Evolutionary conservation across 768 basidiomycete genomes (phyloP).

Genomic region (Tulasnella calospora): DNA sequence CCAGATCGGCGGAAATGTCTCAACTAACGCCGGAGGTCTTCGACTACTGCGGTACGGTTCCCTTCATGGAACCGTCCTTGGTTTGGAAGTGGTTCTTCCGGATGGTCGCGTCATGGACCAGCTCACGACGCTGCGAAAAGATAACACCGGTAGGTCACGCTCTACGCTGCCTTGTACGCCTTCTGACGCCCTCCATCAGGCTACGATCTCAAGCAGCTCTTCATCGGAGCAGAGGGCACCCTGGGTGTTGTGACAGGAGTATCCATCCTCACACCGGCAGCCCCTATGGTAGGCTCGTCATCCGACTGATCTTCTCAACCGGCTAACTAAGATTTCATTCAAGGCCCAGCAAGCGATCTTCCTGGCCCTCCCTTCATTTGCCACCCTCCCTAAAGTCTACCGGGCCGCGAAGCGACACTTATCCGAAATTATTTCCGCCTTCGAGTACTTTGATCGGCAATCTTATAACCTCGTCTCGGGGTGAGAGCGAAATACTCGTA

Average conservation of each 20-base stretch:
- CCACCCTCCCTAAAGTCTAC: conserved; percentile 81
- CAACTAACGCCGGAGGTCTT: conserved; percentile 97
- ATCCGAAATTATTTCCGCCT: conserved; percentile 94
- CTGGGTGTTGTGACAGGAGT: conserved; percentile 93
- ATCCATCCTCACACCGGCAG: conserved; percentile 84
- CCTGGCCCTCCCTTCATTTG: conserved; percentile 79
- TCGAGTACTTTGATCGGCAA: conserved; percentile 90
- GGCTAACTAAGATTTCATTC: conserved; percentile 30
- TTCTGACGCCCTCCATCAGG: conserved; percentile 40
- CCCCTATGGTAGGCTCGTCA: conserved; percentile 39
- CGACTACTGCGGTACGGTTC: conserved; percentile 91
- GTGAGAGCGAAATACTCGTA: conserved; percentile 25
- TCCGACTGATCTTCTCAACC: neutral
- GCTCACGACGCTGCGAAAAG: conserved; percentile 86
- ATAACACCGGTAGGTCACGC: conserved; percentile 75
- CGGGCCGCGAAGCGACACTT: conserved; percentile 69
- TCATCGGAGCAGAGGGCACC: conserved; percentile 96
- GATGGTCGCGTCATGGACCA: conserved; percentile 89
- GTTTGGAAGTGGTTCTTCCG: conserved; percentile 91
- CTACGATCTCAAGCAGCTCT: conserved; percentile 96
- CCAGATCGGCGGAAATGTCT: conserved; percentile 95
- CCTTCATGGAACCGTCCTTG: conserved; percentile 89
- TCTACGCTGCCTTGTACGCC: neutral
- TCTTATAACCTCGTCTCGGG: conserved; percentile 64
- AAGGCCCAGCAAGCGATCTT: conserved; percentile 85